A percentile compares a stretch with the other conserved stretches of the same genome.
These are phyloP conservation scores for Saccharomycopsis vini DNA, from an alignment of 805 yeast genomes.

Conservation along the genomic window DNA sequence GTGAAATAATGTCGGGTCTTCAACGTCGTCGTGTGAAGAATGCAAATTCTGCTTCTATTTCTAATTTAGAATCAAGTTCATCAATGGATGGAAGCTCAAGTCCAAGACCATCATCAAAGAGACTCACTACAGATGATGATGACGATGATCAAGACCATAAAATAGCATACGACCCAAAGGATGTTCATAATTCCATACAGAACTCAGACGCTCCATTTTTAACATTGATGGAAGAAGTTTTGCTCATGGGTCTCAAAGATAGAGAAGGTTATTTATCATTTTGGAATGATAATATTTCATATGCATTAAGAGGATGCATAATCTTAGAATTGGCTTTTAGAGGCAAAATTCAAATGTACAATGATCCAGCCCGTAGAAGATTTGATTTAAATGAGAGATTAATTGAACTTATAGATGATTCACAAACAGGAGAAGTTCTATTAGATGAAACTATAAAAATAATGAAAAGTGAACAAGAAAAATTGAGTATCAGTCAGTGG, in stretches of 20 bases:
- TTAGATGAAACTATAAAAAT: constrained; percentile 87
- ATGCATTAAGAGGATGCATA: constrained; percentile 92
- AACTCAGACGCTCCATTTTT: constrained; percentile 51
- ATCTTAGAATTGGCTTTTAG: constrained; percentile 86
- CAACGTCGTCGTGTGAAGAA: constrained; percentile 70
- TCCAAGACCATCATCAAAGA: too few species aligned
- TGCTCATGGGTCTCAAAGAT: constrained; percentile 87
- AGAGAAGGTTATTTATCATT: constrained; percentile 93
- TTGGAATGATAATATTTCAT: constrained; percentile 97
- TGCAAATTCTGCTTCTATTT: constrained; percentile 22
- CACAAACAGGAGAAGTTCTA: constrained; percentile 89
- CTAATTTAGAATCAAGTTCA: constrained; percentile 14
- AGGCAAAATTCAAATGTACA: constrained; percentile 78
- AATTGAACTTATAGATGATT: constrained; percentile 77
- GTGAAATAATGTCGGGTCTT: constrained; percentile 58
- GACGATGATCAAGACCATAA: too few species aligned
- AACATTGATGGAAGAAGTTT: constrained; percentile 94
- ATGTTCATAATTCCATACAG: constrained; percentile 27
- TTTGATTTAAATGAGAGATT: constrained; percentile 81
- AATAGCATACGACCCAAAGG: constrained; percentile 74
- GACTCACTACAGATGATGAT: too few species aligned
- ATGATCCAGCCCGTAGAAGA: constrained; percentile 86
- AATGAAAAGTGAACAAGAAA: constrained; percentile 77
- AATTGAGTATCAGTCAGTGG: constrained; percentile 79
- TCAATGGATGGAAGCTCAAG: constrained; percentile 16